Evolutionary conservation across 164 flowering plant species (phyloP).

Genomic region (Liquidambar formosana): DNA sequence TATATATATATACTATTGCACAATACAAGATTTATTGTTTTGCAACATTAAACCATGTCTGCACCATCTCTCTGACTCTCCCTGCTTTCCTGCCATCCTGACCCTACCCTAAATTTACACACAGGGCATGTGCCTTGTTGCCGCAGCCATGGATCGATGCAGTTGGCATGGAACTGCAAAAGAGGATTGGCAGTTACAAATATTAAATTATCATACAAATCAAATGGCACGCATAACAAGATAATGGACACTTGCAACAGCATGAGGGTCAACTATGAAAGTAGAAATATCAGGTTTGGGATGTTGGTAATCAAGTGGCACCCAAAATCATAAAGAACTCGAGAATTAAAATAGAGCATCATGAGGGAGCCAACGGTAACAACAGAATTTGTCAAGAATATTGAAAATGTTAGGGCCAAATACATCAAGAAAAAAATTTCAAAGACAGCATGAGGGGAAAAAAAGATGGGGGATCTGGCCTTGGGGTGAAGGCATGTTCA

Average conservation of each 20-base stretch:
- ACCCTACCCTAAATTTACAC: slow-evolving; percentile 53
- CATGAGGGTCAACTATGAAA: too few relatives aligned
- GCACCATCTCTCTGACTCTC: slow-evolving; percentile 35
- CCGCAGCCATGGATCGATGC: slow-evolving; percentile 78
- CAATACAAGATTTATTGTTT: slow-evolving; percentile 6
- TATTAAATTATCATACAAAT: neutral
- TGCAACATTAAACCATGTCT: slow-evolving; percentile 41
- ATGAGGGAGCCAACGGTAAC: too few relatives aligned
- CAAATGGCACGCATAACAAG: slow-evolving; percentile 1
- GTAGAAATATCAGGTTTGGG: too few relatives aligned
- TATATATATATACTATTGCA: neutral
- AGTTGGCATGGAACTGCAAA: slow-evolving; percentile 64
- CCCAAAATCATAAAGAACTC: too few relatives aligned
- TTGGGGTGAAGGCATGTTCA: too few relatives aligned
- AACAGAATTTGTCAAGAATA: too few relatives aligned
- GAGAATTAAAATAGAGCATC: too few relatives aligned
- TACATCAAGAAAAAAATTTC: too few relatives aligned
- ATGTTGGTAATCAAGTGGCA: too few relatives aligned
- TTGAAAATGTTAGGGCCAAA: too few relatives aligned
- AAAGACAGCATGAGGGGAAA: too few relatives aligned
- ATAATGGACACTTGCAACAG: neutral
- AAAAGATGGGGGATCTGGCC: too few relatives aligned
- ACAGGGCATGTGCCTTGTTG: slow-evolving; percentile 75
- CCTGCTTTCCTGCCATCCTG: slow-evolving; percentile 50
- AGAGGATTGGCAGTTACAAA: neutral